phyloP scores from a whole-genome alignment of 176 grass and related monocot species.

The Neostapfia colusana region DNA sequence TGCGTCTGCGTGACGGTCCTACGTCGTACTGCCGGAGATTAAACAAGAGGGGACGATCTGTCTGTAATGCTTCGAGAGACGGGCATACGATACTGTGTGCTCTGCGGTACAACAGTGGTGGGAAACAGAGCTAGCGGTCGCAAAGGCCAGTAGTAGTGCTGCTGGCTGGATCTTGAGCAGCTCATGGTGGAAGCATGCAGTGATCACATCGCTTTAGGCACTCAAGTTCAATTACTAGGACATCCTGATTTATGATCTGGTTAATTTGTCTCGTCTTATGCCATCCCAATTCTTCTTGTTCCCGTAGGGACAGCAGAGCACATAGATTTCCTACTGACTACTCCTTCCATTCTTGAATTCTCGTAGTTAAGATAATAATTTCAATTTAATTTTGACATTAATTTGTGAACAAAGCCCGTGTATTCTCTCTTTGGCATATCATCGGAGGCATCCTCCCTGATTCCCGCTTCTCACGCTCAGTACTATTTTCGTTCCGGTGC shows the following conservation, averaged over 20 bases:
- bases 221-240: too few species aligned
- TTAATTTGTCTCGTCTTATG: not conserved
- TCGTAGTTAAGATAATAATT: too few species aligned
- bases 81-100: not conserved
- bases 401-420: too few species aligned
- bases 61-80: not conserved
- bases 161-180: not conserved
- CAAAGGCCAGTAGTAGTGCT: not conserved
- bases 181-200: not conserved
- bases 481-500: slow-evolving; percentile 33
- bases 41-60: not conserved
- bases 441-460: slow-evolving; percentile 27
- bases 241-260: too few species aligned
- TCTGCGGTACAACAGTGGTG: not conserved
- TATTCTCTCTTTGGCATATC: not conserved
- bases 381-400: too few species aligned
- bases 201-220: not conserved
- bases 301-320: not conserved
- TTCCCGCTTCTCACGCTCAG: slow-evolving; percentile 42
- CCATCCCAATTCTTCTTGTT: not conserved
- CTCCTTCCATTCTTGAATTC: too few species aligned
- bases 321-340: not conserved
- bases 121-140: not conserved
- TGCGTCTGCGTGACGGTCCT: not conserved
- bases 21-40: not conserved